These are phyloP conservation scores for Hyaloperonospora arabidopsidis DNA, from an alignment of 352 stramenopile genomes.

Conservation along the genomic window DNA sequence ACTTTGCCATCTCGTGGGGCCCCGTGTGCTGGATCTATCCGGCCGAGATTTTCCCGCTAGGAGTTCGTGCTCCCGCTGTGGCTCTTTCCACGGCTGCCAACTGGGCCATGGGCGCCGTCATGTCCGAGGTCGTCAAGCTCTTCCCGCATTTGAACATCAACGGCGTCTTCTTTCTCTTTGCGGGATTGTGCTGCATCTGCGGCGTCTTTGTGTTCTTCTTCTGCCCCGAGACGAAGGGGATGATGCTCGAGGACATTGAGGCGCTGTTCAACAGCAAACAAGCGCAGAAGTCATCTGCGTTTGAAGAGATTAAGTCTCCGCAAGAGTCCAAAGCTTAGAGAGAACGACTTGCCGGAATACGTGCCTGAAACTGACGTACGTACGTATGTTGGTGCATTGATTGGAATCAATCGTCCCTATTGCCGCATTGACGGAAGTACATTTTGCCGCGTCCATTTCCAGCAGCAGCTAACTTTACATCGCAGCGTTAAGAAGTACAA, in stretches of 20 bases:
- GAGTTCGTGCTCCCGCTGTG: constrained; percentile 22
- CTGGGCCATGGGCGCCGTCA: constrained; percentile 38
- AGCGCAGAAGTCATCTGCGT: constrained; percentile 17
- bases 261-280: constrained; percentile 30
- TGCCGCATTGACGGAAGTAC: no score
- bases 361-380: no score
- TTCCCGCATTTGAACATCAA: constrained; percentile 34
- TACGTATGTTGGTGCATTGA: no score
- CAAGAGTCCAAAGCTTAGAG: neutral
- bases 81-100: constrained; percentile 26
- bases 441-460: no score
- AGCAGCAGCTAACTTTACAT: no score
- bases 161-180: constrained; percentile 48
- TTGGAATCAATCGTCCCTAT: no score
- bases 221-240: constrained; percentile 36
- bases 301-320: constrained; percentile 27
- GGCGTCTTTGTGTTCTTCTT: constrained; percentile 37
- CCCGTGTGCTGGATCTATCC: constrained; percentile 50
- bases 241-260: constrained; percentile 43
- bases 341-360: no score
- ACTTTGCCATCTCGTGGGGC: constrained; percentile 39
- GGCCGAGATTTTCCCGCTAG: constrained; percentile 44
- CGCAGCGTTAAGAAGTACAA: no score
- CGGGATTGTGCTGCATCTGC: constrained; percentile 34
- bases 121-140: constrained; percentile 30